These are phyloP conservation scores for Blumeriella jaapii DNA, from an alignment of 2,329 filamentous ascomycete genomes.

Conservation along the genomic window DNA sequence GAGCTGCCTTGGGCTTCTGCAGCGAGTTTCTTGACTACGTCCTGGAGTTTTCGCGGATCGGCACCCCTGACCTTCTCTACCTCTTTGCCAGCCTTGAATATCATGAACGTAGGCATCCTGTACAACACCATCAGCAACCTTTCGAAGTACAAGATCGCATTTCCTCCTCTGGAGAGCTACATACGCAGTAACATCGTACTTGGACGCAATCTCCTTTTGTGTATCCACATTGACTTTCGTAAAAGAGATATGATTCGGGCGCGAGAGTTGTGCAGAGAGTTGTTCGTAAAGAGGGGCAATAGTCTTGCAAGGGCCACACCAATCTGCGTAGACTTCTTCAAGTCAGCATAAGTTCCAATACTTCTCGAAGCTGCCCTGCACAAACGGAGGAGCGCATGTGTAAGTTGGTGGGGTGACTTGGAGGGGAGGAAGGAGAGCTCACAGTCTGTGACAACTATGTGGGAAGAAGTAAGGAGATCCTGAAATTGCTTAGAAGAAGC, in stretches of 20 bases:
- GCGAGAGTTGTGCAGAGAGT: slow-evolving; percentile 59
- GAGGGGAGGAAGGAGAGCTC: slow-evolving; percentile 33
- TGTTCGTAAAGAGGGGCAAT: slow-evolving; percentile 77
- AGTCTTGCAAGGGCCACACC: slow-evolving; percentile 73
- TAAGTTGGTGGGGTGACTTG: slow-evolving; percentile 4
- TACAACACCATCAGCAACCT: slow-evolving; percentile 6
- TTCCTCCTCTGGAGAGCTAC: slow-evolving; percentile 18
- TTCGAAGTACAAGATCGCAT: neutral
- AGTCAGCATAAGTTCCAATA: slow-evolving; percentile 9
- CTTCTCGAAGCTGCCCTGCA: neutral
- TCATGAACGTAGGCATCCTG: slow-evolving; percentile 78
- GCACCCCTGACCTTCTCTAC: slow-evolving; percentile 63
- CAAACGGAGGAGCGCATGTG: slow-evolving; percentile 3
- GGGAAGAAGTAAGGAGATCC: slow-evolving; percentile 55
- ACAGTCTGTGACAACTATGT: slow-evolving; percentile 84
- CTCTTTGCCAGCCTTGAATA: slow-evolving; percentile 63
- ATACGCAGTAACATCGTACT: slow-evolving; percentile 60
- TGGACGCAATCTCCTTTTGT: slow-evolving; percentile 60
- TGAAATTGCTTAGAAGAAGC: slow-evolving; percentile 52
- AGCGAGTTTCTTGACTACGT: slow-evolving; percentile 59
- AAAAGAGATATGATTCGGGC: slow-evolving; percentile 65
- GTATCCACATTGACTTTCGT: slow-evolving; percentile 76
- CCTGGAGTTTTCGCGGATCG: slow-evolving; percentile 57
- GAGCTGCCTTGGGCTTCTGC: slow-evolving; percentile 43
- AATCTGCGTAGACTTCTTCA: slow-evolving; percentile 68